Conservation (phyloP, 495 filamentous ascomycete species). For the Aspergillus bertholletiae region DNA sequence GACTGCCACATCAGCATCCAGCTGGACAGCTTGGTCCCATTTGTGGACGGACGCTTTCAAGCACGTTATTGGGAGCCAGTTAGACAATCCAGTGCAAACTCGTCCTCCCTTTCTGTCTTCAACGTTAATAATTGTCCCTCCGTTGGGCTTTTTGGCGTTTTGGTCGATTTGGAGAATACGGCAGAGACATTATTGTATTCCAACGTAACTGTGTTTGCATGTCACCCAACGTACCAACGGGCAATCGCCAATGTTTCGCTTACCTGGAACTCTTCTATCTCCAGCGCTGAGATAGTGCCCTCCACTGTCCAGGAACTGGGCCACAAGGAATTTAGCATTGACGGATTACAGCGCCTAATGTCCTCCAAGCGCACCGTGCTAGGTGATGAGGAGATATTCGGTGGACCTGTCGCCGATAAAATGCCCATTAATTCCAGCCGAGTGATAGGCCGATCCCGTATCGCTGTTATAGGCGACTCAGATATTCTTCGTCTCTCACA, state of each 20-base stretch:
- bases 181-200: not conserved
- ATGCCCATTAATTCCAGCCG: no score
- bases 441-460: no score
- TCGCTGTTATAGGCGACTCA: no score
- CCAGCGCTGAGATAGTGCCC: not conserved
- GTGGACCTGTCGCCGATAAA: not conserved
- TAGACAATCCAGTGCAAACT: not conserved
- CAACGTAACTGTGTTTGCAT: conserved; percentile 16
- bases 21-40: conserved; percentile 6
- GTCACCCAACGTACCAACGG: conserved; percentile 9
- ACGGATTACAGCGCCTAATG: conserved; percentile 4
- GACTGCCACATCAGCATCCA: conserved; percentile 9
- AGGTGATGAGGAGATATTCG: not conserved
- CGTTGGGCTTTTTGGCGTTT: conserved; percentile 9
- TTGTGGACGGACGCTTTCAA: not conserved
- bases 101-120: conserved; percentile 2
- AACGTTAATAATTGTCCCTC: conserved; percentile 9
- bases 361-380: not conserved
- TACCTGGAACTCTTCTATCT: conserved; percentile 6
- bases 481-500: not conserved
- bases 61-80: conserved; percentile 21
- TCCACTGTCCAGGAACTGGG: not conserved
- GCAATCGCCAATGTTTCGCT: conserved; percentile 12
- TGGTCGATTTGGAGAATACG: conserved; percentile 8
- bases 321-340: not conserved